Percentiles rank a stretch among this genome's conserved stretches.
Conservation (phyloP, 495 filamentous ascomycete genomes). For the Hyphodiscus hymeniophilus region DNA sequence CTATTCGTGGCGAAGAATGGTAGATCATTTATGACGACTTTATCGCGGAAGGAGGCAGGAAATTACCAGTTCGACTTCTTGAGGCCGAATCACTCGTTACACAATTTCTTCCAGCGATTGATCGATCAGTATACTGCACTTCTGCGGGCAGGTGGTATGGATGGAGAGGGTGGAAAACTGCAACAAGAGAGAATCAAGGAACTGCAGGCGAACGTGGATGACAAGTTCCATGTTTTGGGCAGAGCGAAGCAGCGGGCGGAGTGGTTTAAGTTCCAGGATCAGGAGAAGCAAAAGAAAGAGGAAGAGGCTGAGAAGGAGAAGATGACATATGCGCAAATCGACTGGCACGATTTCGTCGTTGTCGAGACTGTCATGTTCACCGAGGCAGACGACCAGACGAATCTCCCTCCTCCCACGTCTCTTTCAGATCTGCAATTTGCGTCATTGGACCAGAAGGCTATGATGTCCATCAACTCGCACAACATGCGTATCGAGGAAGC, state of each 20-base stretch:
- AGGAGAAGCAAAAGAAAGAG: conserved; percentile 82
- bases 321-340: conserved; percentile 80
- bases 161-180: conserved; percentile 55
- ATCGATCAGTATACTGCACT: conserved; percentile 93
- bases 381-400: conserved; percentile 76
- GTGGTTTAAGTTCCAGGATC: conserved; percentile 75
- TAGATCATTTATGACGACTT: conserved; percentile 76
- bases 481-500: conserved; percentile 90
- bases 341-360: conserved; percentile 97
- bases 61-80: conserved; percentile 98
- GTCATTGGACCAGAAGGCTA: conserved; percentile 88
- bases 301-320: conserved; percentile 81
- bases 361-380: conserved; percentile 94
- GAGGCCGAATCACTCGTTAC: conserved; percentile 87
- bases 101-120: conserved; percentile 86
- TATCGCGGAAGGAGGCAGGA: conserved; percentile 78
- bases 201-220: conserved; percentile 64
- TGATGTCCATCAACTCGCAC: conserved; percentile 64
- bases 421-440: conserved; percentile 87
- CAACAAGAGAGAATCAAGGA: conserved; percentile 64
- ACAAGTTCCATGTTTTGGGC: conserved; percentile 73
- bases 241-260: conserved; percentile 78
- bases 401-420: conserved; percentile 82
- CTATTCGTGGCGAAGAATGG: conserved; percentile 88
- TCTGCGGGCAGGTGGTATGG: conserved; percentile 59